A percentile compares a stretch with the other conserved stretches of the same genome.
phyloP scores from a whole-genome alignment of 139 green algal genomes.

The Eudorina sp. region DNA sequence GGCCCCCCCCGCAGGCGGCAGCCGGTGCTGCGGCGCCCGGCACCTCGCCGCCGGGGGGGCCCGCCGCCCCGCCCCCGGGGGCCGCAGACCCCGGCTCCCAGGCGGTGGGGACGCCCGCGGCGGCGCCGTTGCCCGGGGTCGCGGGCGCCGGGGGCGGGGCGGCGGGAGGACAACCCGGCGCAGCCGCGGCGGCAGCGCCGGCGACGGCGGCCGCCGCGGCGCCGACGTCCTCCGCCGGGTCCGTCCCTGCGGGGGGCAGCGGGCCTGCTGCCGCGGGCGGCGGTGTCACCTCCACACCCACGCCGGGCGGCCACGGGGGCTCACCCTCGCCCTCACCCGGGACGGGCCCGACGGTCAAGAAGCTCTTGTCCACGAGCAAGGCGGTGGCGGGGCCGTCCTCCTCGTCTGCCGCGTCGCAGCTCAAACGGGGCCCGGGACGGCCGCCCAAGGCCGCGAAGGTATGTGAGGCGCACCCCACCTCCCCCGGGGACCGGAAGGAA shows the following conservation, averaged over 20 bases:
- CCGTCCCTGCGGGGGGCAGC: neutral
- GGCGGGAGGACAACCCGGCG: neutral
- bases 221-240: neutral
- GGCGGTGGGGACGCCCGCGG: neutral
- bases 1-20: neutral
- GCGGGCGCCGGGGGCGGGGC: neutral
- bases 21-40: neutral
- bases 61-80: neutral
- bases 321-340: neutral
- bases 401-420: conserved; percentile 4
- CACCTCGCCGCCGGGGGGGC: neutral
- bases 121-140: neutral
- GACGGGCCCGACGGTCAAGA: conserved; percentile 5
- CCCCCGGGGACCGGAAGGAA: neutral
- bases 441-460: conserved; percentile 38
- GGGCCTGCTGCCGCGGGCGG: neutral
- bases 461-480: neutral
- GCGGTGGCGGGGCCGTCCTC: conserved; percentile 13
- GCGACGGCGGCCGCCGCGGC: neutral
- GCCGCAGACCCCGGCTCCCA: neutral
- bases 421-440: conserved; percentile 26
- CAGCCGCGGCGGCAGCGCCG: neutral
- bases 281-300: neutral
- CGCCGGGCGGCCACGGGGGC: neutral
- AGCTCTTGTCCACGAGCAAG: conserved; percentile 31